Evolutionary conservation across 2,329 filamentous ascomycete species (phyloP), one percentile per base, ranked within the genome.

Genomic region (Pseudopithomyces maydicus): DNA sequence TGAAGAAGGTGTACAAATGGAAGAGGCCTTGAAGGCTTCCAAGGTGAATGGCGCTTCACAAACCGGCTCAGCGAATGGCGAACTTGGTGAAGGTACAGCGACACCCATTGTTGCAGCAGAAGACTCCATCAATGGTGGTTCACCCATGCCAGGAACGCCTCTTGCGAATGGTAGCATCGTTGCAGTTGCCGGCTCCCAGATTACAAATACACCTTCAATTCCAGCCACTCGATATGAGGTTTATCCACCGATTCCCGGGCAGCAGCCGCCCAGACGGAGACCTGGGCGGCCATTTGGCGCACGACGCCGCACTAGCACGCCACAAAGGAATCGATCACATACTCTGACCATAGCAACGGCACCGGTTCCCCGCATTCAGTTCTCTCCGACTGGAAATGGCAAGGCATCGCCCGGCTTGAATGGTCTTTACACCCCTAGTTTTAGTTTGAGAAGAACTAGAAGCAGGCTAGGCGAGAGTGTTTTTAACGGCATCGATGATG

Each of bases 161-260:
- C 58, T 74, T 39, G 65, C 68, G 20, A 73, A 74, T 48, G 66
- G 69, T 26, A 68, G 71, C 17, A 70, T 65, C 3, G 48, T 68
- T 42, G 67, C 70, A 29, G 55, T 70, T 12, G 67, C 69, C 15
- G 68, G 67, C 10, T 75, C 71, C 22, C 68, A 72, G 47, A 67
- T 64, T 29, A 64, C 65, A 12, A 62, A 45, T 57, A 66, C 59
- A 54, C 70, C 75, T 26, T 75, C 79, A 46, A 89, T 95, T 23
- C 90, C 90, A 2, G 80, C 87, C 0, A 86, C 81, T 1, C 85
- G 91, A 33, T 96, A 92, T 73, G 89, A 92, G 66, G 86, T 95
- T 39, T 94, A 90, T 67, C 91, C 91, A 8, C 85, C 89, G 0
- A 77, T 90, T 8, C 84, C 84, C 19, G 84, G 84, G 33, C 74